Percentiles rank a stretch among this genome's conserved stretches.
Conservation (phyloP, 345 rosid species). For the Murraya paniculata region DNA sequence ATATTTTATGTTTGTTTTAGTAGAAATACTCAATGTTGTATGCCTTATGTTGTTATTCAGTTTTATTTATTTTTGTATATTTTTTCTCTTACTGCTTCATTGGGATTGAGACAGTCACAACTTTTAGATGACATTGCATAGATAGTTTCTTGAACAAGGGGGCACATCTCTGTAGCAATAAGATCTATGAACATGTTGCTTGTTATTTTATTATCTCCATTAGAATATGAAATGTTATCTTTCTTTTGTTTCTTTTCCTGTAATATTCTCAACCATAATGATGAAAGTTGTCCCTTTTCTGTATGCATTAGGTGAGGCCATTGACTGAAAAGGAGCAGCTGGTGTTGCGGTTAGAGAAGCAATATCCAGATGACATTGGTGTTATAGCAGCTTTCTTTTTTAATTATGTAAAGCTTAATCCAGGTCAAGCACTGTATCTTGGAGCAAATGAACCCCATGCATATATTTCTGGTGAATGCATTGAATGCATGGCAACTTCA, state of each 20-base stretch:
- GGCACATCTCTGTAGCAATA: background rate
- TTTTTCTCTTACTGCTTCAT: background rate
- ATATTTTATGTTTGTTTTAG: background rate
- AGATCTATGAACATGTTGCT: background rate
- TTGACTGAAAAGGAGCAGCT: slow-evolving; percentile 85
- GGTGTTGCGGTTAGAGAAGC: slow-evolving; percentile 79
- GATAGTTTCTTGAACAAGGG: background rate
- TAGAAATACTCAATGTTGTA: background rate
- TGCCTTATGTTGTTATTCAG: background rate
- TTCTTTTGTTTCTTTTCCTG: background rate
- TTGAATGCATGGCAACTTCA: slow-evolving; percentile 99
- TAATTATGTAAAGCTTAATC: slow-evolving; percentile 86
- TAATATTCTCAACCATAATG: background rate
- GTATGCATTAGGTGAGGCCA: slow-evolving; percentile 53
- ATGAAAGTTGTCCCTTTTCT: background rate
- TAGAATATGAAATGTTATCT: background rate
- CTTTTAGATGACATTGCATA: background rate
- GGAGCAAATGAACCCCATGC: slow-evolving; percentile 98
- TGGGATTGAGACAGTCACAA: background rate
- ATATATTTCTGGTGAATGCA: slow-evolving; percentile 79
- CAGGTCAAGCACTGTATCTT: slow-evolving; percentile 94
- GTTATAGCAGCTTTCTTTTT: slow-evolving; percentile 83
- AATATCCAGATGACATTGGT: slow-evolving; percentile 83
- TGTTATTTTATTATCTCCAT: background rate
- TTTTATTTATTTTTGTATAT: background rate